A percentile compares a stretch with the other conserved stretches of the same genome.
Conservation (phyloP, 2,329 filamentous ascomycete species). For the Berkeleyomyces basicola region DNA sequence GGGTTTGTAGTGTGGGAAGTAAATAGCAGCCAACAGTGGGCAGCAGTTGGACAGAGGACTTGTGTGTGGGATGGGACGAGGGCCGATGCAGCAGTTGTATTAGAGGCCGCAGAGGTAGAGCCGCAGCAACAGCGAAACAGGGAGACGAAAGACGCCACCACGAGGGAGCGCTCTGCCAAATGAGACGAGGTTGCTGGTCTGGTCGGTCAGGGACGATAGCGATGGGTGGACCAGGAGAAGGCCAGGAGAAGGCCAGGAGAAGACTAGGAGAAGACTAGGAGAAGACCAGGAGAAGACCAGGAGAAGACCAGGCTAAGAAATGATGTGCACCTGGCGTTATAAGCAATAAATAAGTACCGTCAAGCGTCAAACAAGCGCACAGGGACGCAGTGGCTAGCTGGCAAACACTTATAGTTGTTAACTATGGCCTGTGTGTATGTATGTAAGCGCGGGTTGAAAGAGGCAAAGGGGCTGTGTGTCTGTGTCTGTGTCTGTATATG, state of each 20-base stretch:
- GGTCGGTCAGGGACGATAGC: background rate
- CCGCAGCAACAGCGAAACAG: background rate
- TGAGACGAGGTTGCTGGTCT: background rate
- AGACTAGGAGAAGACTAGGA: no score
- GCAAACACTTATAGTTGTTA: background rate
- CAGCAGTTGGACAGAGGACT: background rate
- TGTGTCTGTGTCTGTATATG: background rate
- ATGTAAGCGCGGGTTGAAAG: background rate
- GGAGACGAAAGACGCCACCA: background rate
- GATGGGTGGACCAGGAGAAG: background rate
- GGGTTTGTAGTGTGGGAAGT: background rate
- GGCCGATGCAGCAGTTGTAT: background rate
- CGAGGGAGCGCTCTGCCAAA: background rate
- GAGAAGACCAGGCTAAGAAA: background rate
- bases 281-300: background rate
- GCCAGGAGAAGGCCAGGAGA: background rate
- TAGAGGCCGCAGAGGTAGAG: background rate
- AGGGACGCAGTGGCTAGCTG: background rate
- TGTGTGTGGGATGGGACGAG: background rate
- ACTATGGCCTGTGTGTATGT: background rate
- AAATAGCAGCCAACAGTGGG: background rate
- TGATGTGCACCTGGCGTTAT: background rate
- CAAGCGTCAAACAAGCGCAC: conserved; percentile 1
- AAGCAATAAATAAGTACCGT: background rate
- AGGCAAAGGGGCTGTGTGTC: background rate